Evolutionary conservation across 192 early-diverging fungal genomes (phyloP).

Genomic region (Entomortierella parvispora): DNA sequence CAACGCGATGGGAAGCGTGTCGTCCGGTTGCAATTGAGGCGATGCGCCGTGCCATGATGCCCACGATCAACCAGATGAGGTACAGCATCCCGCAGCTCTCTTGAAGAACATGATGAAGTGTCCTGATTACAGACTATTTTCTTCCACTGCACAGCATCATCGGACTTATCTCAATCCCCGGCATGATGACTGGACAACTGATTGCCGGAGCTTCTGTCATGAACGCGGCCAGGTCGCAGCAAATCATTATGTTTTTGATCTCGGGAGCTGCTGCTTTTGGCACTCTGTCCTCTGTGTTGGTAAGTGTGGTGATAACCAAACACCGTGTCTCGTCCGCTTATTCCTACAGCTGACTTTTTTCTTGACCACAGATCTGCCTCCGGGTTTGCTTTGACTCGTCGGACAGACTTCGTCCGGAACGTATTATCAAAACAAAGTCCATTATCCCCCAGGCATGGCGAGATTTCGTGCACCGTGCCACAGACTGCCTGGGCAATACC

Average conservation of each 20-base stretch:
- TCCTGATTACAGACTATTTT: background rate
- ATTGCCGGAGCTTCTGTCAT: conserved; percentile 84
- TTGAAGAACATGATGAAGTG: background rate
- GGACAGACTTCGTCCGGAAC: conserved; percentile 32
- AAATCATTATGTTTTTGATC: conserved; percentile 91
- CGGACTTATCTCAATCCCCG: conserved; percentile 89
- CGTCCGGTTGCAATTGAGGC: conserved; percentile 79
- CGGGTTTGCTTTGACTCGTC: conserved; percentile 42
- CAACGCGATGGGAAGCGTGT: conserved; percentile 83
- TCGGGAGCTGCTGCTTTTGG: conserved; percentile 76
- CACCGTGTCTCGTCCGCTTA: background rate
- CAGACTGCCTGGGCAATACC: background rate
- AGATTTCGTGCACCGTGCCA: background rate
- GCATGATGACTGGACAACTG: conserved; percentile 89
- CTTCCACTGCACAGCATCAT: conserved; percentile 61
- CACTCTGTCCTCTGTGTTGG: conserved; percentile 60
- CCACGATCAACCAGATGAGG: conserved; percentile 82
- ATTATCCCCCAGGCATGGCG: conserved; percentile 9
- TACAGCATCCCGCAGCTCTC: background rate
- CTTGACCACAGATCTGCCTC: conserved; percentile 33
- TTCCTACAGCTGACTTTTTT: background rate
- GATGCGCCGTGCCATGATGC: conserved; percentile 78
- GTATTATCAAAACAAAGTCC: conserved; percentile 30
- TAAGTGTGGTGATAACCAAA: conserved; percentile 20
- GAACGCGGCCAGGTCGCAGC: conserved; percentile 84